phyloP scores from a whole-genome alignment of 1,284 basidiomycete species.

The Neonothopanus nambi region DNA sequence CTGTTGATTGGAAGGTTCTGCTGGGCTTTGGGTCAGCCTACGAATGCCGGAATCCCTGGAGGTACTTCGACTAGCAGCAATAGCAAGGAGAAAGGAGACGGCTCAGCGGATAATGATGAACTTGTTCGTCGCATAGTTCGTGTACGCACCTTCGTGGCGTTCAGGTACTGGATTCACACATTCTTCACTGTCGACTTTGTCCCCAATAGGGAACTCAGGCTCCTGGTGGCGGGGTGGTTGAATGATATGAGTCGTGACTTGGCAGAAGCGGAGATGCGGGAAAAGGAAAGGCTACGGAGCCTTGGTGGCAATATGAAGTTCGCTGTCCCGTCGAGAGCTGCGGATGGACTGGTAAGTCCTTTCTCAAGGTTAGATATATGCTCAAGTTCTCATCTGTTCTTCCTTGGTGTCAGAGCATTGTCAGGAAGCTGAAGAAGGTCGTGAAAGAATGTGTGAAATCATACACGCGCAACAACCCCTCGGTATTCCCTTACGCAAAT shows the following conservation, averaged over 20 bases:
- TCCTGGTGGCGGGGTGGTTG: slow-evolving; percentile 74
- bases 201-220: slow-evolving; percentile 73
- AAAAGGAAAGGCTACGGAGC: not conserved
- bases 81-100: not conserved
- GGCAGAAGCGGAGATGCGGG: slow-evolving; percentile 1
- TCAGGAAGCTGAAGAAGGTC: slow-evolving; percentile 78
- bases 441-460: slow-evolving; percentile 75
- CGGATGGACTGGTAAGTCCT: slow-evolving; percentile 66
- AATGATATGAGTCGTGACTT: slow-evolving; percentile 72
- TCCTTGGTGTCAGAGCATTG: slow-evolving; percentile 56
- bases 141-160: slow-evolving; percentile 83
- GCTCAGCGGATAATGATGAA: slow-evolving; percentile 46
- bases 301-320: not conserved
- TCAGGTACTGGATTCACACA: slow-evolving; percentile 84
- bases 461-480: slow-evolving; percentile 46
- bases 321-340: slow-evolving; percentile 24
- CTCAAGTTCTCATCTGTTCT: not conserved
- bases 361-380: not conserved
- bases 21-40: slow-evolving; percentile 65
- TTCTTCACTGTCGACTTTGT: slow-evolving; percentile 87
- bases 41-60: not conserved
- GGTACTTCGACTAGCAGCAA: not conserved
- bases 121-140: slow-evolving; percentile 73
- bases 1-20: slow-evolving; percentile 83
- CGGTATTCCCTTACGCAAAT: slow-evolving; percentile 24